Percentiles rank a stretch among this genome's conserved stretches.
Evolutionary conservation across 2,329 filamentous ascomycete species (phyloP).

Genomic region (Colletotrichum sp.): DNA sequence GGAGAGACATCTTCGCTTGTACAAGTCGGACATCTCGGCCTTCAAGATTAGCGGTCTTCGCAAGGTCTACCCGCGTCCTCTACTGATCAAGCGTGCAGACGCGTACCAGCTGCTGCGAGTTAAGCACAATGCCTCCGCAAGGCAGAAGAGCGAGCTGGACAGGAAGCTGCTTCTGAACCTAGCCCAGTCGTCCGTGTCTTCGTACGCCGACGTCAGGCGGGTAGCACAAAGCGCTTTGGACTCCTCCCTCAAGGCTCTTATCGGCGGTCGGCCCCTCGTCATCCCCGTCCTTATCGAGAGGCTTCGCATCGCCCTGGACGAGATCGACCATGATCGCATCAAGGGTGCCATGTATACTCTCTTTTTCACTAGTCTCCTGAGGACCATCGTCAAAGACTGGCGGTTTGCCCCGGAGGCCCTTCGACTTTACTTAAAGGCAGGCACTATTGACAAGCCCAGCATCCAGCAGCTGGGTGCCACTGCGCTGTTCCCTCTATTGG

Average conservation of each 20-base stretch:
- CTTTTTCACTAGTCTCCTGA: constrained; percentile 85
- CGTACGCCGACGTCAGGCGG: constrained; percentile 94
- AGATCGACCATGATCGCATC: constrained; percentile 86
- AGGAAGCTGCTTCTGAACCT: constrained; percentile 84
- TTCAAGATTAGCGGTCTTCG: constrained; percentile 94
- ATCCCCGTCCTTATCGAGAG: constrained; percentile 86
- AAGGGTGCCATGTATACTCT: constrained; percentile 94
- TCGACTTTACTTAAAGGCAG: constrained; percentile 87
- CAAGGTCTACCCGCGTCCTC: constrained; percentile 89
- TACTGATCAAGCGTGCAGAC: constrained; percentile 92
- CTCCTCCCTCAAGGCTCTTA: constrained; percentile 88
- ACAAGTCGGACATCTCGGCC: constrained; percentile 84
- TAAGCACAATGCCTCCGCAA: constrained; percentile 88
- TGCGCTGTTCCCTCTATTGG: constrained; percentile 84
- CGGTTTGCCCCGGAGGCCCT: constrained; percentile 91
- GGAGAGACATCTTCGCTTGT: constrained; percentile 83
- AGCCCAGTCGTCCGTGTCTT: constrained; percentile 85
- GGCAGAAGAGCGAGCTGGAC: constrained; percentile 89
- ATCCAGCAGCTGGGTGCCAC: constrained; percentile 88
- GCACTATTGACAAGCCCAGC: constrained; percentile 89
- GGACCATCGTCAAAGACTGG: constrained; percentile 91
- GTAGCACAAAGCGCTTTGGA: constrained; percentile 92
- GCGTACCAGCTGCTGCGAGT: constrained; percentile 94
- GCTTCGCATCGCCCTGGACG: constrained; percentile 78
- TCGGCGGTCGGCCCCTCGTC: constrained; percentile 85